A percentile compares a stretch with the other conserved stretches of the same genome.
These are phyloP conservation scores for Curvularia spicifera DNA, from an alignment of 2,329 filamentous ascomycete species.

Conservation along the genomic window DNA sequence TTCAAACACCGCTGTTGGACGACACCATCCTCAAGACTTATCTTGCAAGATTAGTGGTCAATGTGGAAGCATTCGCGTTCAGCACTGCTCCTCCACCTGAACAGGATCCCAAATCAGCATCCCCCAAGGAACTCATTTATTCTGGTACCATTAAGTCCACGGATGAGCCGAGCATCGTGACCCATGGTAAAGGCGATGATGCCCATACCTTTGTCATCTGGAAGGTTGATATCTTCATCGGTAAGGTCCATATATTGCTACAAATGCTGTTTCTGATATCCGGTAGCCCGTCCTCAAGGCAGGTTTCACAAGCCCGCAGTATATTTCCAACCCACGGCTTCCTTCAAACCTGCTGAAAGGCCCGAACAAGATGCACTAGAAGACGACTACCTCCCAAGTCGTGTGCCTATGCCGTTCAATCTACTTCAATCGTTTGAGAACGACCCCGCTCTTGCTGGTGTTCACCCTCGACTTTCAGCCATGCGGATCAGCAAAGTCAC, in stretches of 20 bases:
- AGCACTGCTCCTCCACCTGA: conserved; percentile 55
- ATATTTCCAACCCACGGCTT: conserved; percentile 64
- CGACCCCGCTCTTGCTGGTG: conserved; percentile 67
- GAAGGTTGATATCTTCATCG: conserved; percentile 48
- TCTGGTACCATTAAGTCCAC: conserved; percentile 49
- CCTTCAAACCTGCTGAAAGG: conserved; percentile 61
- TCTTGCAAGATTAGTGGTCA: conserved; percentile 68
- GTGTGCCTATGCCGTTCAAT: conserved; percentile 73
- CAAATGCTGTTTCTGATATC: conserved; percentile 12
- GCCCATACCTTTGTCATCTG: conserved; percentile 48
- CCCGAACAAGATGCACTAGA: conserved; percentile 53
- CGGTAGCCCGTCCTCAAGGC: conserved; percentile 56
- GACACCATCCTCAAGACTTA: conserved; percentile 64
- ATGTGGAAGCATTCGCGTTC: conserved; percentile 69
- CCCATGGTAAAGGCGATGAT: conserved; percentile 33
- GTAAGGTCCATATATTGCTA: conserved; percentile 23
- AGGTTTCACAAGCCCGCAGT: conserved; percentile 70
- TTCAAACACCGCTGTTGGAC: conserved; percentile 68
- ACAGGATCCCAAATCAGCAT: conserved; percentile 45
- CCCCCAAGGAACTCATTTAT: conserved; percentile 65
- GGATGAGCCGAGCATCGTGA: conserved; percentile 41
- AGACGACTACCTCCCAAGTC: conserved; percentile 72
- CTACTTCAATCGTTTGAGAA: conserved; percentile 75
- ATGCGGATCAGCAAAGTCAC: conserved; percentile 76
- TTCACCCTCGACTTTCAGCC: conserved; percentile 72